phyloP scores from a whole-genome alignment of 805 yeast genomes.

The Suhomyces tanzawaensis region DNA sequence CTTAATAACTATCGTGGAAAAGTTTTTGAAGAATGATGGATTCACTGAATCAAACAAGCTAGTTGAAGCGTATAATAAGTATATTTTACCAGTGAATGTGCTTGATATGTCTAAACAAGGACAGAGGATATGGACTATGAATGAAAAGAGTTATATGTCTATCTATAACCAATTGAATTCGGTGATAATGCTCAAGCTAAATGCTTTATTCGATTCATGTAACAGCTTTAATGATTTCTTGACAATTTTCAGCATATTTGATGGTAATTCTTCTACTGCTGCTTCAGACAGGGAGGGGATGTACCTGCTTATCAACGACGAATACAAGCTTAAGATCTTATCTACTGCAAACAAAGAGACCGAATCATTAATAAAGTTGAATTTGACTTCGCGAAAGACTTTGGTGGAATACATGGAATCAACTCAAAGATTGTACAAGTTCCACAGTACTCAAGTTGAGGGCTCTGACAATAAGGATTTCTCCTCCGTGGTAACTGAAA shows the following conservation, averaged over 20 bases:
- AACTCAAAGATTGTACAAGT: neutral
- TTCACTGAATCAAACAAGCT: slow-evolving; percentile 17
- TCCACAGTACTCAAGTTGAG: neutral
- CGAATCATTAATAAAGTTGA: slow-evolving; percentile 14
- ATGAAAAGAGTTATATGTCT: slow-evolving; percentile 25
- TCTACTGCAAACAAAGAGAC: slow-evolving; percentile 29
- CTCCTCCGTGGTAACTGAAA: slow-evolving; percentile 1
- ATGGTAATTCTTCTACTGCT: slow-evolving; percentile 5
- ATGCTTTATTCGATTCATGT: slow-evolving; percentile 25
- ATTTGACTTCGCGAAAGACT: slow-evolving; percentile 1
- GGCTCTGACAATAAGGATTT: neutral
- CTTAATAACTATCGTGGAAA: slow-evolving; percentile 35
- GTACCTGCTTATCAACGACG: slow-evolving; percentile 33
- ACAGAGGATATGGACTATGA: slow-evolving; percentile 25
- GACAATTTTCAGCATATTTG: slow-evolving; percentile 23
- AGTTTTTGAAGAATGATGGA: slow-evolving; percentile 13
- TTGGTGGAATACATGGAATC: neutral
- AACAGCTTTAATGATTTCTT: slow-evolving; percentile 26
- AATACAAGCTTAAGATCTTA: slow-evolving; percentile 31
- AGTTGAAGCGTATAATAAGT: slow-evolving; percentile 27
- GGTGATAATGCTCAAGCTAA: slow-evolving; percentile 21
- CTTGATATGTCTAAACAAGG: slow-evolving; percentile 36
- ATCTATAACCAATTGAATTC: slow-evolving; percentile 21
- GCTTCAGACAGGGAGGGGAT: slow-evolving; percentile 12
- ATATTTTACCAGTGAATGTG: slow-evolving; percentile 24